Conservation (phyloP, 305 asterid species). For the Caryopteris hybrid region DNA sequence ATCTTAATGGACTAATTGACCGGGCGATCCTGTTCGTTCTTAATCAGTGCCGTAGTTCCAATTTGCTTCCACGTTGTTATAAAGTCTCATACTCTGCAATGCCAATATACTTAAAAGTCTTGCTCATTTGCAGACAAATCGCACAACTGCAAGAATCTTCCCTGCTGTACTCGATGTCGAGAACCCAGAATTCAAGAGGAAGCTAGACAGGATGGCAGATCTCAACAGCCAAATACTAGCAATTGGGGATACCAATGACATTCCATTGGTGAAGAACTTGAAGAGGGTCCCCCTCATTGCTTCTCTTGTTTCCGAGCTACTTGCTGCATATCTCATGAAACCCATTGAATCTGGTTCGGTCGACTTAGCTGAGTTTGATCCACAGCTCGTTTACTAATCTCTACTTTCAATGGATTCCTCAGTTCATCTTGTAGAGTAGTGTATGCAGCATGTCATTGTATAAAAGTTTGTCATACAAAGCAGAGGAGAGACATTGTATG, state of each 20-base stretch:
- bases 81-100: background rate
- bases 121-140: slow-evolving; percentile 62
- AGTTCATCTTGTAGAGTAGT: slow-evolving; percentile 5
- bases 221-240: slow-evolving; percentile 65
- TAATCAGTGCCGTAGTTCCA: too few relatives aligned
- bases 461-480: slow-evolving; percentile 14
- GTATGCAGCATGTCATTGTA: slow-evolving; percentile 23
- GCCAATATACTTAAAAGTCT: background rate
- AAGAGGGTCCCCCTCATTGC: slow-evolving; percentile 86
- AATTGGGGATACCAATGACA: slow-evolving; percentile 59
- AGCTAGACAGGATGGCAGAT: slow-evolving; percentile 85
- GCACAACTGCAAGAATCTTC: slow-evolving; percentile 95
- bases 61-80: background rate
- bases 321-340: slow-evolving; percentile 87
- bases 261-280: slow-evolving; percentile 71
- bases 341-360: slow-evolving; percentile 94
- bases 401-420: background rate
- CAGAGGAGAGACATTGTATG: slow-evolving; percentile 24
- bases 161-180: slow-evolving; percentile 95
- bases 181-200: slow-evolving; percentile 97
- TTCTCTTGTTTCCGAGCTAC: slow-evolving; percentile 70
- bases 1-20: too few relatives aligned
- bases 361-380: slow-evolving; percentile 82
- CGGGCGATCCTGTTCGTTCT: too few relatives aligned
- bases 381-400: slow-evolving; percentile 61